Percentiles rank a stretch among this genome's conserved stretches.
phyloP scores from a whole-genome alignment of 148 eudicot species.

The Selenicereus undatus region DNA sequence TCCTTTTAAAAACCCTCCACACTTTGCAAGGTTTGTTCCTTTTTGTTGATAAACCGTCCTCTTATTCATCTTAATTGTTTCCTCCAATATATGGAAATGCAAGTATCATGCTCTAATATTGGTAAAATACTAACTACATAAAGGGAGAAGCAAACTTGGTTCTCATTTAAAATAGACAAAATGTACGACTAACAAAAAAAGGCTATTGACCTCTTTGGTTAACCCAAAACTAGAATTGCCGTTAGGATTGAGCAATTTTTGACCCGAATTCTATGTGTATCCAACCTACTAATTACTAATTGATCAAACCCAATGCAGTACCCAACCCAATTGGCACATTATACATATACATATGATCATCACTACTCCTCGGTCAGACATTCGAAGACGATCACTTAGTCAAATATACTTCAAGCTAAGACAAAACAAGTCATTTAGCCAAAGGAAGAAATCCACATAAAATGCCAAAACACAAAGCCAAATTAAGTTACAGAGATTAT shows the following conservation, averaged over 20 bases:
- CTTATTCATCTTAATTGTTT: too few relatives aligned
- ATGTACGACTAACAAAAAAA: not conserved
- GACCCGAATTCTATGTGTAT: not conserved
- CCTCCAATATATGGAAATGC: too few relatives aligned
- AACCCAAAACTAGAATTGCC: not conserved
- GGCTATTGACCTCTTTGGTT: not conserved
- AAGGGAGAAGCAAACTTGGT: not conserved
- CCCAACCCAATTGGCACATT: not conserved
- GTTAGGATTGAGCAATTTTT: not conserved
- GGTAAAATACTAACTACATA: not conserved
- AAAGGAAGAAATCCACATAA: not conserved
- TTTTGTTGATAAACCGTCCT: too few relatives aligned
- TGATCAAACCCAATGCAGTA: not conserved
- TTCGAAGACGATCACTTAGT: too few relatives aligned
- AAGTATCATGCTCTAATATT: not conserved
- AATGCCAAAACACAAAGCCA: not conserved
- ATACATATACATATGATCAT: not conserved
- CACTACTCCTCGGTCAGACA: not conserved
- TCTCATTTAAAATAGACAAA: not conserved
- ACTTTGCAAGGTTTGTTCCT: too few relatives aligned
- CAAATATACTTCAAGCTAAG: not conserved
- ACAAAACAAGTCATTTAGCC: not conserved
- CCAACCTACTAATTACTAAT: not conserved
- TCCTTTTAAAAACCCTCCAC: too few relatives aligned
- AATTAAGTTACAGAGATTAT: not conserved